These are phyloP conservation scores for Saccharum spontaneum DNA, from an alignment of 176 grass and related monocot species.

Conservation along the genomic window DNA sequence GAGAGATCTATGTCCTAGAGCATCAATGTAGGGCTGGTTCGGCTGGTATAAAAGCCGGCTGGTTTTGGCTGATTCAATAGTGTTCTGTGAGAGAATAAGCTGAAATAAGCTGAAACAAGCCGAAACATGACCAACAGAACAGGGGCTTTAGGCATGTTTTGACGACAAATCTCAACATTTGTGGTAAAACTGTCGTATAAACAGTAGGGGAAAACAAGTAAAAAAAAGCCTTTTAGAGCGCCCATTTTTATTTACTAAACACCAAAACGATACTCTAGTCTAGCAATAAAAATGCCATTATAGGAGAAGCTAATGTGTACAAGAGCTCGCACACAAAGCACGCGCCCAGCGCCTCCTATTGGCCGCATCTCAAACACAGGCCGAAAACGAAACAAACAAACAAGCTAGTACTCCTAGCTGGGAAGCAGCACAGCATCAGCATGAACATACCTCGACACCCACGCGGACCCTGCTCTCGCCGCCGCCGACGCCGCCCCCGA, in stretches of 20 bases:
- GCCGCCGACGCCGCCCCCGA: background rate
- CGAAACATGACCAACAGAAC: too few species aligned
- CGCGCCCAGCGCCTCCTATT: background rate
- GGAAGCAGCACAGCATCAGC: background rate
- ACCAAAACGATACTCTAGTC: background rate
- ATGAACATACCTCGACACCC: slow-evolving; percentile 48
- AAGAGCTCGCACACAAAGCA: background rate
- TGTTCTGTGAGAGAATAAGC: too few species aligned
- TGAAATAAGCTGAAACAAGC: too few species aligned
- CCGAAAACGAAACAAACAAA: background rate
- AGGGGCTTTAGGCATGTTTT: too few species aligned
- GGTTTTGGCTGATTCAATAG: too few species aligned
- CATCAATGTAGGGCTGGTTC: too few species aligned
- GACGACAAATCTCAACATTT: background rate
- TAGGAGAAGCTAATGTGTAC: too few species aligned
- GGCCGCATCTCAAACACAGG: background rate
- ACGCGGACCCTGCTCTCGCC: slow-evolving; percentile 44
- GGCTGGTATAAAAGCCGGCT: too few species aligned
- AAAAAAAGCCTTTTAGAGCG: background rate
- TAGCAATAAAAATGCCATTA: background rate
- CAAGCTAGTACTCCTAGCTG: background rate
- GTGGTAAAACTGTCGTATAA: too few species aligned
- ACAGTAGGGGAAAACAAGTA: background rate
- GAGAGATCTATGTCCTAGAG: slow-evolving; percentile 17
- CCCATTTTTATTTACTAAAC: background rate